Conservation (phyloP, 2,329 filamentous ascomycete species). For the Nigrograna mackinnonii region DNA sequence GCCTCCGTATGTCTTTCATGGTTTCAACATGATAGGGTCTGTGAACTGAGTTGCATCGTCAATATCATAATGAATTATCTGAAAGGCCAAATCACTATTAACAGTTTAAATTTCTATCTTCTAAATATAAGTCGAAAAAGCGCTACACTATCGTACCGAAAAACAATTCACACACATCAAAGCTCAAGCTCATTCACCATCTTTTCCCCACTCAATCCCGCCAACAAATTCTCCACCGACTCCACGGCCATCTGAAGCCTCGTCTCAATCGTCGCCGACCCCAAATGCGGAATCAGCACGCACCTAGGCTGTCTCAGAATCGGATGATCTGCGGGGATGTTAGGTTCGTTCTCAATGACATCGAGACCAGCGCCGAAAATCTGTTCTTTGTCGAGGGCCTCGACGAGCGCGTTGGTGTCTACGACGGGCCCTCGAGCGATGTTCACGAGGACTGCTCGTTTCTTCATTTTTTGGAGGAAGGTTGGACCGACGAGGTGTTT, state of each 20-base stretch:
- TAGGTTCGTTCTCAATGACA: slow-evolving; percentile 60
- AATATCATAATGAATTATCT: no score
- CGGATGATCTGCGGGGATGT: slow-evolving; percentile 50
- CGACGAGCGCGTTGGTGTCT: slow-evolving; percentile 57
- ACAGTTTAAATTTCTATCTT: no score
- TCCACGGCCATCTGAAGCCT: slow-evolving; percentile 62
- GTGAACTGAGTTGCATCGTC: no score
- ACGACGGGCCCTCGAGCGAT: slow-evolving; percentile 60
- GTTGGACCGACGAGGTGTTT: slow-evolving; percentile 28
- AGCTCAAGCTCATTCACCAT: slow-evolving; percentile 34
- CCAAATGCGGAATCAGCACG: slow-evolving; percentile 62
- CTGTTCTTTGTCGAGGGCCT: slow-evolving; percentile 53
- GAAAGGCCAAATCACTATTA: no score
- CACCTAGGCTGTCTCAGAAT: slow-evolving; percentile 52
- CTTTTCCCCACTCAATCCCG: slow-evolving; percentile 21
- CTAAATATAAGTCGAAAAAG: no score
- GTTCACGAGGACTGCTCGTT: slow-evolving; percentile 58
- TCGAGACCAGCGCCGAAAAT: slow-evolving; percentile 59
- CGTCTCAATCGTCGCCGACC: slow-evolving; percentile 61
- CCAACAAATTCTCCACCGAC: slow-evolving; percentile 58
- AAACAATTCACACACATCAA: no score
- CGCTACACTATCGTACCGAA: no score
- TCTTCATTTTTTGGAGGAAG: slow-evolving; percentile 54
- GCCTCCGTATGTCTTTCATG: no score
- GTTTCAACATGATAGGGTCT: no score